Conservation (phyloP, 2,329 filamentous ascomycete genomes). For the Fusarium solani-melongenae region DNA sequence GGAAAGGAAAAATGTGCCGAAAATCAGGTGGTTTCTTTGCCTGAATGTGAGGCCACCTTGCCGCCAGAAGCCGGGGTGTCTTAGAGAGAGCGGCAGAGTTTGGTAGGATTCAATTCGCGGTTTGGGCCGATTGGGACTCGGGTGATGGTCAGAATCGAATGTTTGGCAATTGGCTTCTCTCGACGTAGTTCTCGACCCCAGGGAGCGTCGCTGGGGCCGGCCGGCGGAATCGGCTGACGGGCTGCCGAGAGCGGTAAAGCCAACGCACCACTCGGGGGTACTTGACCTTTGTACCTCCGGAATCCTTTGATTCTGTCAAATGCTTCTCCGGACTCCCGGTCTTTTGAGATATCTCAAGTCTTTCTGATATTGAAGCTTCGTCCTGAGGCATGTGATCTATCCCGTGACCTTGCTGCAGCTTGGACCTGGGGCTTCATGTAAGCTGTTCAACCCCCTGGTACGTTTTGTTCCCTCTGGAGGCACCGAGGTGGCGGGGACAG, state of each 20-base stretch:
- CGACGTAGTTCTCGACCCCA: constrained; percentile 16
- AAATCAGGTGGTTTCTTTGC: constrained; percentile 38
- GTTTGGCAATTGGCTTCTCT: constrained; percentile 41
- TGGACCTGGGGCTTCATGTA: not conserved
- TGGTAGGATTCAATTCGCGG: constrained; percentile 14
- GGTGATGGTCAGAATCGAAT: constrained; percentile 45
- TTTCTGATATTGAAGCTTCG: not conserved
- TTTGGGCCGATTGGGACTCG: constrained; percentile 39
- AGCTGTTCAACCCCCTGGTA: not conserved
- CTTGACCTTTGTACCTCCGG: constrained; percentile 25
- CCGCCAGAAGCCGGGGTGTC: constrained; percentile 22
- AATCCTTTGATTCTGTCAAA: not conserved
- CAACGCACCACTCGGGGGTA: constrained; percentile 34
- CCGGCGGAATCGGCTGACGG: constrained; percentile 32
- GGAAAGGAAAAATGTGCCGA: constrained; percentile 21
- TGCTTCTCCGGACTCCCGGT: constrained; percentile 2
- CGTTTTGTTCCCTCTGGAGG: not conserved
- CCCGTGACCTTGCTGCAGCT: not conserved
- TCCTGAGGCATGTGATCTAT: not conserved
- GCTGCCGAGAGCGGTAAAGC: constrained; percentile 29
- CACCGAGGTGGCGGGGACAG: not conserved
- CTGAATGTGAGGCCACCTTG: constrained; percentile 38
- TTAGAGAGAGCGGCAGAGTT: constrained; percentile 1
- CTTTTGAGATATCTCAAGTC: not conserved
- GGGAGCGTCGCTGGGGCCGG: constrained; percentile 12